These are phyloP conservation scores for Polychaeton citri DNA, from an alignment of 2,329 filamentous ascomycete species.

Conservation along the genomic window DNA sequence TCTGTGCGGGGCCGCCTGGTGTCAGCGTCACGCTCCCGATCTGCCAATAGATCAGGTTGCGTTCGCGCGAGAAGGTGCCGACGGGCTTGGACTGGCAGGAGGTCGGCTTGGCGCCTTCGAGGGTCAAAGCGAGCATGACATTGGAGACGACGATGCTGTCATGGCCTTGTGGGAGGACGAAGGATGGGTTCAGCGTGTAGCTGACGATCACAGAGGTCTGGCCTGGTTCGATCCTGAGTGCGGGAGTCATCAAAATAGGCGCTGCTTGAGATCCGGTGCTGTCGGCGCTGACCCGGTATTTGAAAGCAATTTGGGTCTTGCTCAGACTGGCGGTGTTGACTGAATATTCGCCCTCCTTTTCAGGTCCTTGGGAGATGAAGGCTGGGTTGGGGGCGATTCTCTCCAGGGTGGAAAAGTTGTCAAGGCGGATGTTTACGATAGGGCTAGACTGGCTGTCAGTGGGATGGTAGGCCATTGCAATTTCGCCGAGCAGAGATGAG, in stretches of 20 bases:
- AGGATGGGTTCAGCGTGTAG: slow-evolving; percentile 70
- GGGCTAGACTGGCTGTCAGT: slow-evolving; percentile 33
- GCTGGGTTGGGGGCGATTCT: slow-evolving; percentile 88
- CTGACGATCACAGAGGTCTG: slow-evolving; percentile 78
- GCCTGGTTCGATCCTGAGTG: slow-evolving; percentile 71
- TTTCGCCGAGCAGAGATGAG: slow-evolving; percentile 69
- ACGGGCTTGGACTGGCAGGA: slow-evolving; percentile 64
- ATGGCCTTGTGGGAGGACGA: slow-evolving; percentile 30
- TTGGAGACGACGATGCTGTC: slow-evolving; percentile 53
- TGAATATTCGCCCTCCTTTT: slow-evolving; percentile 65
- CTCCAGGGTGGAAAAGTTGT: slow-evolving; percentile 78
- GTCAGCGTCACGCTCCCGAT: slow-evolving; percentile 58
- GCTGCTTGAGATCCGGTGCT: slow-evolving; percentile 41
- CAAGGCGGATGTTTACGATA: slow-evolving; percentile 50
- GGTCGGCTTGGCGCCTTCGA: slow-evolving; percentile 51
- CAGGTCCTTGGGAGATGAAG: slow-evolving; percentile 60
- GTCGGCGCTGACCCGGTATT: slow-evolving; percentile 74
- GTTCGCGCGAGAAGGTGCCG: slow-evolving; percentile 67
- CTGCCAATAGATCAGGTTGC: slow-evolving; percentile 67
- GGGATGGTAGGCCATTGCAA: slow-evolving; percentile 72
- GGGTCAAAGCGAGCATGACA: slow-evolving; percentile 57
- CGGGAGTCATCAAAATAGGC: slow-evolving; percentile 59
- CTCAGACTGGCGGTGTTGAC: slow-evolving; percentile 59
- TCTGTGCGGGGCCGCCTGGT: slow-evolving; percentile 47
- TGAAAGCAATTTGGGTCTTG: slow-evolving; percentile 68